phyloP scores from a whole-genome alignment of 129 eudicot genomes.

The sunflower (Helianthus annuus) region DNA sequence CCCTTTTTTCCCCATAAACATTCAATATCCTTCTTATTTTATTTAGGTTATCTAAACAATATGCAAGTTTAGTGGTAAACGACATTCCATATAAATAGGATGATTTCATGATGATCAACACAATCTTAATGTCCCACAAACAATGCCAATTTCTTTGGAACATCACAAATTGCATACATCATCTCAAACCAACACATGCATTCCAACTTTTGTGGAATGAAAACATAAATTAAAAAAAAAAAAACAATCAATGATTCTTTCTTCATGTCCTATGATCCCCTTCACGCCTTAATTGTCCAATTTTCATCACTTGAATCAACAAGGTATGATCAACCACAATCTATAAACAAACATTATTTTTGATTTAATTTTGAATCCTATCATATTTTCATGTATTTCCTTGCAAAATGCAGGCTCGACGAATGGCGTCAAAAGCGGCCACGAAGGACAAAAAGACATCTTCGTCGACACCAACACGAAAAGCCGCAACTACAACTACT shows the following conservation, averaged over 20 bases:
- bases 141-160: conserved; percentile 20
- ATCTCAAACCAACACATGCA: conserved; percentile 25
- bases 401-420: conserved; percentile 5
- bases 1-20: no score
- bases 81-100: conserved; percentile 20
- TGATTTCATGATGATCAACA: neutral
- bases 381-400: neutral
- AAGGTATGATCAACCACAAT: conserved; percentile 9
- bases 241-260: neutral
- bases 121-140: conserved; percentile 33
- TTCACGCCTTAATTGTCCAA: neutral
- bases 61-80: neutral
- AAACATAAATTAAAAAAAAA: conserved; percentile 3
- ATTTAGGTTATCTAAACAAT: no score
- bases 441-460: conserved; percentile 47
- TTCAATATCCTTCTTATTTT: no score
- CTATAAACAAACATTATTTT: neutral
- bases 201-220: conserved; percentile 23
- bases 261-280: conserved; percentile 13
- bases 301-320: neutral
- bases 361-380: neutral
- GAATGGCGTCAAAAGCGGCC: conserved; percentile 47
- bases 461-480: conserved; percentile 36
- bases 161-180: conserved; percentile 34
- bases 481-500: conserved; percentile 19